Evolutionary conservation across 2,329 filamentous ascomycete genomes (phyloP).

Genomic region (Apiospora sp.): DNA sequence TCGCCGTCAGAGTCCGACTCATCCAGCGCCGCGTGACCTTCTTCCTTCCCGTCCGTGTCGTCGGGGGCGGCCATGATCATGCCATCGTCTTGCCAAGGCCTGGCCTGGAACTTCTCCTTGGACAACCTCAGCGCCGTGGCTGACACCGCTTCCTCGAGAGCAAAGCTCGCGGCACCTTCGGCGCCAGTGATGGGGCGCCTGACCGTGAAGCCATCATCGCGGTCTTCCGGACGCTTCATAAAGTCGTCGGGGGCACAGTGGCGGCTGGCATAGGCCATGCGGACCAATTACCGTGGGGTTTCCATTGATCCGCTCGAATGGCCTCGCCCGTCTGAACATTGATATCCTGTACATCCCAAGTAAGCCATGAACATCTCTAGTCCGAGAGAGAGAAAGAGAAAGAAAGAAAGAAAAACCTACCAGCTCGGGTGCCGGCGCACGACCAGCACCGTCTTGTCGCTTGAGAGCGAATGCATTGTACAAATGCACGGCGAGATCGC

Average conservation of each 20-base stretch:
- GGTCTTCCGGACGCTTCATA: constrained; percentile 52
- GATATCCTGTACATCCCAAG: constrained; percentile 34
- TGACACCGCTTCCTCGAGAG: constrained; percentile 74
- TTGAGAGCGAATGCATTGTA: constrained; percentile 81
- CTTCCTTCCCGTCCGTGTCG: constrained; percentile 26
- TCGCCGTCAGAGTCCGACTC: constrained; percentile 29
- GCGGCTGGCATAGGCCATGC: constrained; percentile 80
- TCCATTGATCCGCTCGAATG: constrained; percentile 50
- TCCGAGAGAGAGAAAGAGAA: too few relatives aligned
- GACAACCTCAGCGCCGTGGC: constrained; percentile 72
- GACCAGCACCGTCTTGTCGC: constrained; percentile 42
- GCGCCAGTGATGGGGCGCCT: constrained; percentile 51
- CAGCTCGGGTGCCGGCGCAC: constrained; percentile 39
- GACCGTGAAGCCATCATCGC: constrained; percentile 60
- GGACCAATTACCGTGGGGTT: constrained; percentile 72
- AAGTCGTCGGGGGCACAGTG: constrained; percentile 68
- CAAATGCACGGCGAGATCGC: constrained; percentile 77
- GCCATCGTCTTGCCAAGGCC: constrained; percentile 43
- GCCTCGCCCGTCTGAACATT: constrained; percentile 38
- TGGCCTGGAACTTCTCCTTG: constrained; percentile 66
- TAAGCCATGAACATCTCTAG: background rate
- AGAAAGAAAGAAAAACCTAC: constrained; percentile 41
- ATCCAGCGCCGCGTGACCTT: constrained; percentile 31
- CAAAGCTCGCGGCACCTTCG: constrained; percentile 60
- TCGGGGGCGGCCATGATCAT: background rate